Base-by-base conservation (phyloP, 2,329 filamentous ascomycete genomes). In the Lasiodiplodia gonubiensis region DNA sequence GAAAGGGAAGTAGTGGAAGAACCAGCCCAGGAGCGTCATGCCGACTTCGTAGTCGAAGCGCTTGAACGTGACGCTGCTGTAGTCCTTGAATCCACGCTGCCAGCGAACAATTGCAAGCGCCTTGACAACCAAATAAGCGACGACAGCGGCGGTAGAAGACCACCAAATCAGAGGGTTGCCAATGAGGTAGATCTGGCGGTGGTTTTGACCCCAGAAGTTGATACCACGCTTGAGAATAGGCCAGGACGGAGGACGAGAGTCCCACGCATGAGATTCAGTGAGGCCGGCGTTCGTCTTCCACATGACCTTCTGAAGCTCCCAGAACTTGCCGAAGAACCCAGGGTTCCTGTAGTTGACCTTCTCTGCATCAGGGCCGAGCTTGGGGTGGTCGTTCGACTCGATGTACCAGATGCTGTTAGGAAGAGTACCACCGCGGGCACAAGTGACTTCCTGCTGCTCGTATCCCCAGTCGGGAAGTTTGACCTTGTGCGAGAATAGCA, bases 371-470 rank as follows among this genome's bases (percentile, higher is more conserved):
- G 86, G 85, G 25, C 88, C 88, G 64, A 97, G 86, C 74, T 87
- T 83, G 12, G 93, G 92, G 75, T 98, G 95, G 69, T 90, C 86
- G 78, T 99, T 99, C 71, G 88, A 88, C 81, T 99, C 95, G 70
- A 99, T 85, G 75, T 97, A 98, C 95, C 95, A 99, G 72, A 99
- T 82, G 75, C 93, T 97, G 86, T 99, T 99, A 66, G 95, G 95
- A 46, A 97, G 83, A 70, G 93, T 97, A 73, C 93, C 95, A 57
- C 92, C 90, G 73, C 90, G 91, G 8, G 95, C 95, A 77, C 95
- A 99, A 23, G 94, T 98, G n/a, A 99, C 95, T 80, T 99, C 95
- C 79, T 99, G 95, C 80, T 99, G 95, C 79, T 98, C 95, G 64
- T 91, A 99, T 55, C 92, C 95, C 95, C 95, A 99, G 2, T 97